These are phyloP conservation scores for Striga hermonthica DNA, from an alignment of 305 asterid species.

Conservation along the genomic window DNA sequence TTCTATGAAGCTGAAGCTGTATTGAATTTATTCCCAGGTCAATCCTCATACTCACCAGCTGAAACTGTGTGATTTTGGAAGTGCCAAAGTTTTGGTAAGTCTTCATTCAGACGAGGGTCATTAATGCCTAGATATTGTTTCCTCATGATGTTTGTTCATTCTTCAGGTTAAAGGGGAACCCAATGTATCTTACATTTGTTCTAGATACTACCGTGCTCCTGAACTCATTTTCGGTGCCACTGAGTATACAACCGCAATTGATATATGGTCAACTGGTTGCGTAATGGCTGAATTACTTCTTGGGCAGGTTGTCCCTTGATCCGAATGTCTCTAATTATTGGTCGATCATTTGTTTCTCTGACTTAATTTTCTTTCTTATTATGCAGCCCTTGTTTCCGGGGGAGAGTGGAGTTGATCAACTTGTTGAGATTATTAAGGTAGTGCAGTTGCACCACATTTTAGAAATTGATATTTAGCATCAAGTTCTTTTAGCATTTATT, in stretches of 20 bases:
- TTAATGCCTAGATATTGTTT: conserved; percentile 31
- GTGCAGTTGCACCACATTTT: conserved; percentile 21
- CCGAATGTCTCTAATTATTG: conserved; percentile 10
- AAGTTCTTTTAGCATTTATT: conserved; percentile 18
- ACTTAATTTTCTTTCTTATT: conserved; percentile 33
- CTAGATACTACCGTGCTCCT: conserved; percentile 97
- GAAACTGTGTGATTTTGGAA: conserved; percentile 95
- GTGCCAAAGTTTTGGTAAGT: conserved; percentile 97
- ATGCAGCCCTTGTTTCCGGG: conserved; percentile 95
- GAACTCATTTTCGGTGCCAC: conserved; percentile 98
- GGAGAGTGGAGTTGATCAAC: conserved; percentile 97
- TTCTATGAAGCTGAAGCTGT: conserved; percentile 30
- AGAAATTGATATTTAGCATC: conserved; percentile 17
- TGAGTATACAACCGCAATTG: conserved; percentile 91
- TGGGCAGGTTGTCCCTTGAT: conserved; percentile 61
- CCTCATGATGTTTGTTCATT: conserved; percentile 32
- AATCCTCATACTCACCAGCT: conserved; percentile 98
- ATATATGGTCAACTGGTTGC: conserved; percentile 96
- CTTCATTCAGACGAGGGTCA: conserved; percentile 24
- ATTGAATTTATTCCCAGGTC: conserved; percentile 58
- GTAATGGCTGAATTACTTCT: conserved; percentile 96
- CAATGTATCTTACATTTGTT: conserved; percentile 89
- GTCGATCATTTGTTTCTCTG: conserved; percentile 26
- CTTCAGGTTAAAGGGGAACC: conserved; percentile 95
- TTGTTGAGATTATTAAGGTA: conserved; percentile 95